Evolutionary conservation across 306 rosid species (phyloP).

Genomic region (Inga oerstediana): DNA sequence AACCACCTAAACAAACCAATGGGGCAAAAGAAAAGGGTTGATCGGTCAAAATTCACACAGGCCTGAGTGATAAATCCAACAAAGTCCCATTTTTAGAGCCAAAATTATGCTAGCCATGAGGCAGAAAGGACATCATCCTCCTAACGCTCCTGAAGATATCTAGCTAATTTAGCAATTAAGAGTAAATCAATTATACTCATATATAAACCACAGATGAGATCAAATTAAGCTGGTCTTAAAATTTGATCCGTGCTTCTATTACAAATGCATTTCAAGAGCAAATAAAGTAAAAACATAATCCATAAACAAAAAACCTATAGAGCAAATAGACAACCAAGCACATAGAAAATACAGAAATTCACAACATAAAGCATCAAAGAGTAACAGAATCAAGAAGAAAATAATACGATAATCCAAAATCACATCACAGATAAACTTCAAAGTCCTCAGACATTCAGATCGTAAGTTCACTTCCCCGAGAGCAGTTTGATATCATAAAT

Average conservation of each 20-base stretch:
- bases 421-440: not conserved
- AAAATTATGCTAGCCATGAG: not conserved
- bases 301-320: not conserved
- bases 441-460: not conserved
- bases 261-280: too few species aligned
- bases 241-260: not conserved
- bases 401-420: not conserved
- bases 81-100: not conserved
- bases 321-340: not conserved
- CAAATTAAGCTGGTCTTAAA: not conserved
- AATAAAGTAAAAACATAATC: not conserved
- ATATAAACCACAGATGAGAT: not conserved
- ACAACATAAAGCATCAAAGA: not conserved
- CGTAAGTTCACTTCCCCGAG: not conserved
- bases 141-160: not conserved
- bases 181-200: not conserved
- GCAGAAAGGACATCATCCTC: not conserved
- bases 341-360: not conserved
- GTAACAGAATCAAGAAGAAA: not conserved
- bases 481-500: not conserved
- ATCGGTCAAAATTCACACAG: not conserved
- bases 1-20: slow-evolving; percentile 53
- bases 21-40: not conserved
- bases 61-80: not conserved
- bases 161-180: not conserved